phyloP scores from a whole-genome alignment of 202 grass and related monocot genomes.

The Setaria viridis region DNA sequence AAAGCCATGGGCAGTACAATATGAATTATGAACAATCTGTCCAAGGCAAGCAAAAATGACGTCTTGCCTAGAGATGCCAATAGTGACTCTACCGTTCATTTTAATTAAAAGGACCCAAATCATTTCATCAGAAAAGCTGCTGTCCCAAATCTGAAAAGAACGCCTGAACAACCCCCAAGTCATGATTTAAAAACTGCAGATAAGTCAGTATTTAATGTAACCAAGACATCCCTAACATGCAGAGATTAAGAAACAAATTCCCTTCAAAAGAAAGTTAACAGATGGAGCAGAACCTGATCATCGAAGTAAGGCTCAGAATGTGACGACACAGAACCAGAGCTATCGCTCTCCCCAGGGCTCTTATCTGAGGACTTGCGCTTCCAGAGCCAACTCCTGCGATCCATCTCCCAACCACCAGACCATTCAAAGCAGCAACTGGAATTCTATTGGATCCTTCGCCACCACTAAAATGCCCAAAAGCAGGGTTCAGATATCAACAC shows the following conservation, averaged over 20 bases:
- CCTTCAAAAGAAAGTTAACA: neutral
- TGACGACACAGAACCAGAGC: slow-evolving; percentile 41
- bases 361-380: slow-evolving; percentile 53
- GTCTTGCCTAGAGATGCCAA: slow-evolving; percentile 16
- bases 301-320: slow-evolving; percentile 35
- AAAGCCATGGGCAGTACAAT: neutral
- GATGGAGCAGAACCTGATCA: slow-evolving; percentile 60
- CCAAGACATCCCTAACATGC: neutral
- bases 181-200: slow-evolving; percentile 30
- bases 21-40: slow-evolving; percentile 27
- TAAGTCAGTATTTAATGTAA: slow-evolving; percentile 8
- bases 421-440: slow-evolving; percentile 46
- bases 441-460: slow-evolving; percentile 7
- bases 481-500: slow-evolving; percentile 27
- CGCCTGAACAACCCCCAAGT: slow-evolving; percentile 33
- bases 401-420: slow-evolving; percentile 46
- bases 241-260: slow-evolving; percentile 21
- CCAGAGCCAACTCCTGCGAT: slow-evolving; percentile 57
- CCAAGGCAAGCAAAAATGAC: neutral
- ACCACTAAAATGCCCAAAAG: slow-evolving; percentile 21
- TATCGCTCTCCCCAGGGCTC: slow-evolving; percentile 54
- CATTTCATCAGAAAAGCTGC: slow-evolving; percentile 15
- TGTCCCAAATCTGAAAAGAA: slow-evolving; percentile 32
- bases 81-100: slow-evolving; percentile 10
- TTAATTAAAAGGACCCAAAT: neutral